phyloP scores from a whole-genome alignment of 345 rosid genomes.

The Kernera saxatilis region DNA sequence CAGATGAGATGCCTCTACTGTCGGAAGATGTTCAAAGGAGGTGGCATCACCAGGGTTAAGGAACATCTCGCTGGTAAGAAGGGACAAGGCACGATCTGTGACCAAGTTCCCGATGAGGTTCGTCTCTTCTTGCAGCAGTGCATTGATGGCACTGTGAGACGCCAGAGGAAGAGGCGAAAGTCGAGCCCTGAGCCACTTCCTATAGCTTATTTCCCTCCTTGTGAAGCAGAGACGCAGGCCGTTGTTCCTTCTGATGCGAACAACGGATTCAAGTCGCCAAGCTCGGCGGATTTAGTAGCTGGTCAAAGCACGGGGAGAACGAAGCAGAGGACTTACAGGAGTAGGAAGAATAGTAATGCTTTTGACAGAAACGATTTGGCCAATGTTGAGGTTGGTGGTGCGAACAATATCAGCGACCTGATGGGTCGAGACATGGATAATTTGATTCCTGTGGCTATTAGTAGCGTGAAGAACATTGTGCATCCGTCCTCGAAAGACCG shows the following conservation, averaged over 20 bases:
- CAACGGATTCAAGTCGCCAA: conserved; percentile 23
- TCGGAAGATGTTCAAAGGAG: conserved; percentile 78
- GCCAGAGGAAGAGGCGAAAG: conserved; percentile 67
- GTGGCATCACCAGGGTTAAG: conserved; percentile 93
- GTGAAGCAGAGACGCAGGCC: conserved; percentile 29
- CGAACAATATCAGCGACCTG: conserved; percentile 7
- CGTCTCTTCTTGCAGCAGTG: conserved; percentile 54
- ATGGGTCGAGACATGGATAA: conserved; percentile 32
- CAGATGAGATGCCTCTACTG: conserved; percentile 83
- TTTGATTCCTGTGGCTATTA: conserved; percentile 34
- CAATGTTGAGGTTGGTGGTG: conserved; percentile 28
- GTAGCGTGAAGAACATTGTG: conserved; percentile 30
- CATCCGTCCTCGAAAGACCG: conserved; percentile 30
- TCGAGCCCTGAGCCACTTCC: conserved; percentile 40
- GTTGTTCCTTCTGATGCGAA: conserved; percentile 36
- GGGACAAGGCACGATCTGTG: conserved; percentile 80
- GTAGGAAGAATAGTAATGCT: conserved; percentile 33
- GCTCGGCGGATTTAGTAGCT: conserved; percentile 7
- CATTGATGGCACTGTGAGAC: conserved; percentile 62
- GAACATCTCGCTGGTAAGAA: conserved; percentile 91
- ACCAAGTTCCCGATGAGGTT: conserved; percentile 60
- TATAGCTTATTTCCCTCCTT: conserved; percentile 37
- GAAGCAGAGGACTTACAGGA: conserved; percentile 35
- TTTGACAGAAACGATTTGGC: conserved; percentile 45
- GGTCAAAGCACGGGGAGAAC: conserved; percentile 27